These are phyloP conservation scores for Botrytis deweyae DNA, from an alignment of 2,329 filamentous ascomycete genomes.

Conservation along the genomic window DNA sequence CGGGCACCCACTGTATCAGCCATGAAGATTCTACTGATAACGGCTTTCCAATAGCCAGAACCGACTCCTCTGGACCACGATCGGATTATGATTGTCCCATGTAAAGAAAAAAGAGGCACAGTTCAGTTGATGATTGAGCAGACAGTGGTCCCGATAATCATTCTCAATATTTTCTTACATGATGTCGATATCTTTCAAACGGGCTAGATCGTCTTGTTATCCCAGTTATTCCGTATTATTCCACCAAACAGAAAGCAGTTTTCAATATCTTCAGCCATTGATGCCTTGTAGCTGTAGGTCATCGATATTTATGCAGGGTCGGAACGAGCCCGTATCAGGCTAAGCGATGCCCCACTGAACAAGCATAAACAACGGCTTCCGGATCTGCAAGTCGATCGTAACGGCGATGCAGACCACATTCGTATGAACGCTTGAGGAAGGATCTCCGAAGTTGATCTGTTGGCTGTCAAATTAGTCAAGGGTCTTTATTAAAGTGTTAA, in stretches of 20 bases:
- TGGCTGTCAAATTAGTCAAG: background rate
- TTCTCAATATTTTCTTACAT: background rate
- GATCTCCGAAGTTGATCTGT: background rate
- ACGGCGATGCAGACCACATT: slow-evolving; percentile 1
- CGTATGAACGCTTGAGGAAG: background rate
- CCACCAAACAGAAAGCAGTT: background rate
- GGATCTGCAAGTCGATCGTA: background rate
- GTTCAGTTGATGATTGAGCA: background rate
- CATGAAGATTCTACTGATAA: background rate
- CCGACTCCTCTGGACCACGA: no score
- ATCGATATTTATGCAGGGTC: background rate
- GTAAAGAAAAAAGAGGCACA: background rate
- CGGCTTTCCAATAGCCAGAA: background rate
- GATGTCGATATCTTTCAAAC: background rate
- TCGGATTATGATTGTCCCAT: background rate
- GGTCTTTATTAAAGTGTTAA: background rate
- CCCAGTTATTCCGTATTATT: background rate
- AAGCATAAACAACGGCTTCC: background rate
- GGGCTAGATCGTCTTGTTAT: background rate
- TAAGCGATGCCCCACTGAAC: background rate
- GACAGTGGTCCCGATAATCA: background rate
- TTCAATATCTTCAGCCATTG: background rate
- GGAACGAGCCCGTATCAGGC: background rate
- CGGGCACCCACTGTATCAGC: background rate
- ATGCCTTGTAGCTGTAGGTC: background rate